Percentiles rank a stretch among this genome's conserved stretches.
These are phyloP conservation scores for Lenzites betulinus DNA, from an alignment of 768 basidiomycete species.

Conservation along the genomic window DNA sequence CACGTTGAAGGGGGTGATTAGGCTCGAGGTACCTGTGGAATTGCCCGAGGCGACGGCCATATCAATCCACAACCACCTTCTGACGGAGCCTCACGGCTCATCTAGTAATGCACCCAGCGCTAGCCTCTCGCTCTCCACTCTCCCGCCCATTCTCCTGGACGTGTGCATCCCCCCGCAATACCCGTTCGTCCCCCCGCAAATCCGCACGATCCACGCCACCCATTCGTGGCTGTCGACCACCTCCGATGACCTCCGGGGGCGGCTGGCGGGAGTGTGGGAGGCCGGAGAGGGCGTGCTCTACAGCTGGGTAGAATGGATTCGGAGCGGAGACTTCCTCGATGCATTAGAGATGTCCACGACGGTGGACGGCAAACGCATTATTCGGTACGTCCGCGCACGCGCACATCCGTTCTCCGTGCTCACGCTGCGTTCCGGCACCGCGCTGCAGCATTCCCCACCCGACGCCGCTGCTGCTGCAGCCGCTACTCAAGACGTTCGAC, in stretches of 20 bases:
- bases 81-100: constrained; percentile 10
- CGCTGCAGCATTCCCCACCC: constrained; percentile 53
- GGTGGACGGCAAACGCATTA: constrained; percentile 32
- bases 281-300: constrained; percentile 63
- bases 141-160: constrained; percentile 66
- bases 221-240: constrained; percentile 59
- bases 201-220: constrained; percentile 55
- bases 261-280: constrained; percentile 60
- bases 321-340: constrained; percentile 63
- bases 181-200: constrained; percentile 48
- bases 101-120: constrained; percentile 7
- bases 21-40: constrained; percentile 68
- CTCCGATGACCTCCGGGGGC: constrained; percentile 33
- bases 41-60: constrained; percentile 47
- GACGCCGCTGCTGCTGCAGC: constrained; percentile 53
- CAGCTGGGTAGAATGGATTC: constrained; percentile 71
- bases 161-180: constrained; percentile 55
- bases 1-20: constrained; percentile 41
- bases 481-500: constrained; percentile 53
- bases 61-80: constrained; percentile 35
- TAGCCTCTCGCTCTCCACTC: constrained; percentile 43
- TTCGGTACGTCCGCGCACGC: constrained; percentile 39
- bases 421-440: neutral
- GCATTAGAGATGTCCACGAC: constrained; percentile 41
- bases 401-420: neutral